Evolutionary conservation across 148 eudicot species (phyloP), one percentile per base, ranked within the genome.

Genomic region (Linanthus parryae): DNA sequence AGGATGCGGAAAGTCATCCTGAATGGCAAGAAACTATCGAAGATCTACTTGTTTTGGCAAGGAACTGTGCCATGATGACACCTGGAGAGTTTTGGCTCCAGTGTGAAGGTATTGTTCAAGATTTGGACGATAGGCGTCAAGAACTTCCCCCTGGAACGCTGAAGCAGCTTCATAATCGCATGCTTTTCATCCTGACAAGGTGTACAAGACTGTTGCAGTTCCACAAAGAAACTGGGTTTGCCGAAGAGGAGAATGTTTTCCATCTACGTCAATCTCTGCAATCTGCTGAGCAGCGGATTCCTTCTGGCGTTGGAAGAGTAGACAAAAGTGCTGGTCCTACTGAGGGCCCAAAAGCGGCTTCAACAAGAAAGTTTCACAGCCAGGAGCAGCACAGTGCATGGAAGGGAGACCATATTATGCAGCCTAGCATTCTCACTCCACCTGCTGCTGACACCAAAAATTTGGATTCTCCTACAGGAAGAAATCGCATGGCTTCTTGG

Each of bases 1-100:
- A 94, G 71, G 88, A 94, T 72, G 74, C 86, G n/a, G 95, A 82
- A 56, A 78, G 52, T 51, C 84, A 83, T 60, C 95, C 95, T 25
- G 96, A 88, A 46, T 94, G 95, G 96, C 95, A 94, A 68, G 99
- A 84, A 73, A 82, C 85, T 58, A 74, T 88, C 19, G 99, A 94
- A 64, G 99, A 94, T 69, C 69, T 94, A 64, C 74, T 94, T 54
- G 82, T 94, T 51, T 71, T 94, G 57, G 85, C 96, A 44, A 73
- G 91, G 29, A 84, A 77, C 23, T 94, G 96, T 78, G 99, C 99
- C 5, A 78, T 88, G 95, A 80, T 82, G 33, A 71, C 96, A 48
- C 80, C 99, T 25, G 87, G 82, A 61, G 96, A 90, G 67, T 90
- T 90, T 71, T 90, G 97, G 97, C 88, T 90, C 31, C 95, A 85